These are phyloP conservation scores for Sclerotinia spermophila DNA, from an alignment of 2,329 filamentous ascomycete species.

Conservation along the genomic window DNA sequence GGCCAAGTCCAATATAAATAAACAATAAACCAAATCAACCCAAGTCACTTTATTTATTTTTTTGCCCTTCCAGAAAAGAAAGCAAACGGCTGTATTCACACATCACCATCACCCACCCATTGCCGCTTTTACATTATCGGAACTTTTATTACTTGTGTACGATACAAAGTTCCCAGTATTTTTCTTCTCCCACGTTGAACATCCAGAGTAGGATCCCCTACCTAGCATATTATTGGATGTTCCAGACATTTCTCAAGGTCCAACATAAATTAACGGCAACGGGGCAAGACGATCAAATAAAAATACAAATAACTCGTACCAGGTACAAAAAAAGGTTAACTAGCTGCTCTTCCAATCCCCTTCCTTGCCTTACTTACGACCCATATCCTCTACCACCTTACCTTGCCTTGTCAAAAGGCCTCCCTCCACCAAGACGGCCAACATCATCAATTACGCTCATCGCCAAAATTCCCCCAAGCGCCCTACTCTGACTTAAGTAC, in stretches of 20 bases:
- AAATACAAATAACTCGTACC: background rate
- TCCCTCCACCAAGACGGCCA: slow-evolving; percentile 11
- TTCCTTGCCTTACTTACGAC: slow-evolving; percentile 12
- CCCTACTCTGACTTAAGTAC: slow-evolving; percentile 17
- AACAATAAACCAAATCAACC: background rate
- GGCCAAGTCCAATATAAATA: background rate
- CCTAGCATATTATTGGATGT: background rate
- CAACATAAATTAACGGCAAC: slow-evolving; percentile 8
- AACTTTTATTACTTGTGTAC: slow-evolving; percentile 7
- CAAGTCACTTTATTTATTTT: background rate
- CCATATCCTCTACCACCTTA: slow-evolving; percentile 6
- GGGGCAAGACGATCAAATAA: background rate
- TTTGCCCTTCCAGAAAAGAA: slow-evolving; percentile 7
- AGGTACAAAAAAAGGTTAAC: too few relatives aligned
- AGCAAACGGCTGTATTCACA: background rate
- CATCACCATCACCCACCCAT: background rate
- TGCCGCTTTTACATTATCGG: slow-evolving; percentile 13
- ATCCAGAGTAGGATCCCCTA: background rate
- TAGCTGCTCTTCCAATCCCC: background rate
- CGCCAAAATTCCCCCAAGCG: slow-evolving; percentile 19
- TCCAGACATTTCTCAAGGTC: background rate
- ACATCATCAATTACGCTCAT: slow-evolving; percentile 18
- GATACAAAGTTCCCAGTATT: background rate
- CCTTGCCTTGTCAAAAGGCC: slow-evolving; percentile 3
- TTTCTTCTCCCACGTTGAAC: slow-evolving; percentile 5